phyloP scores from a whole-genome alignment of 306 rosid species.

The Cucumis hystrix region DNA sequence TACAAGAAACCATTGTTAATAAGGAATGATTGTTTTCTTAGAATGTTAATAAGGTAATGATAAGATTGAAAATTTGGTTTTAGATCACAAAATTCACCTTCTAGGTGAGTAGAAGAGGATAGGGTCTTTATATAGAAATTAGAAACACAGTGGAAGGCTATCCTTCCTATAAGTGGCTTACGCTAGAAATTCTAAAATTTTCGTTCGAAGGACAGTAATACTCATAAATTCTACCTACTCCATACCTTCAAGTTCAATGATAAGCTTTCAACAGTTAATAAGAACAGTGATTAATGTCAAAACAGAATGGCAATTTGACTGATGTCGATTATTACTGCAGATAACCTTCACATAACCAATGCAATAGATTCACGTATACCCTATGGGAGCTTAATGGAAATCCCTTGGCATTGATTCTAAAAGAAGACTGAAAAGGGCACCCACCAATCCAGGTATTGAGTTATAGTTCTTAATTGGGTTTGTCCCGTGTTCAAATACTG shows the following conservation, averaged over 20 bases:
- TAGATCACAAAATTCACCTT: neutral
- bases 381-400: neutral
- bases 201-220: neutral
- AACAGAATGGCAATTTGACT: neutral
- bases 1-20: neutral
- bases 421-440: neutral
- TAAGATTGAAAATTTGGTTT: neutral
- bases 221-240: neutral
- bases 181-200: neutral
- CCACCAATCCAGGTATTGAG: neutral
- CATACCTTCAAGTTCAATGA: neutral
- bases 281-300: neutral
- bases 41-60: neutral
- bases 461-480: neutral
- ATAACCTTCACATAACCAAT: neutral
- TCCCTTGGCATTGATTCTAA: neutral
- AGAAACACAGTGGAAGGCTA: neutral
- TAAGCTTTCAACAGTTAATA: neutral
- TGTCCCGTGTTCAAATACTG: neutral
- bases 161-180: neutral
- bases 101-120: neutral
- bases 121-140: neutral
- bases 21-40: neutral
- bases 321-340: neutral
- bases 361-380: too few species aligned